phyloP scores from a whole-genome alignment of 192 early-diverging fungal genomes.

The Coemansia sp. region DNA sequence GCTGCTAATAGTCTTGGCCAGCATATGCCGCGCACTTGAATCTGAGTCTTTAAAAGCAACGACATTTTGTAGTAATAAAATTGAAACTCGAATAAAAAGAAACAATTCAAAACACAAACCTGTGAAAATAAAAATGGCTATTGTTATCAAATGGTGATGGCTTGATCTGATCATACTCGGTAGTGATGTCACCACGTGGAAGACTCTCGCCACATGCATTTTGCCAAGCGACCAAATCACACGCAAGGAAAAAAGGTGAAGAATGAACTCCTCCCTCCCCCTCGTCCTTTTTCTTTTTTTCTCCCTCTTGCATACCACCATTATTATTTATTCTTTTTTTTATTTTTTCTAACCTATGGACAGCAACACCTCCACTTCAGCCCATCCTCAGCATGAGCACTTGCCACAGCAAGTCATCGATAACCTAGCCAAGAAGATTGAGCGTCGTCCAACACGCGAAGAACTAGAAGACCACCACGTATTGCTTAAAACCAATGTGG shows the following conservation, averaged over 20 bases:
- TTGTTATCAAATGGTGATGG: neutral
- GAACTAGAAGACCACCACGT: constrained; percentile 65
- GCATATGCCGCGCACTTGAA: neutral
- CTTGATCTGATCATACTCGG: neutral
- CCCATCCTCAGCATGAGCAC: constrained; percentile 44
- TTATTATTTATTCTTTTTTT: neutral
- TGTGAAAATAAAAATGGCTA: constrained; percentile 21
- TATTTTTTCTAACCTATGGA: neutral
- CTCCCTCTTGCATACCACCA: neutral
- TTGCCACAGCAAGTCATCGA: constrained; percentile 56
- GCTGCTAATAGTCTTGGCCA: neutral
- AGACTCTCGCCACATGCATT: neutral
- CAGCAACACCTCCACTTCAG: constrained; percentile 47
- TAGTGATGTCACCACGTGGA: neutral
- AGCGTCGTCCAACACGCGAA: constrained; percentile 58
- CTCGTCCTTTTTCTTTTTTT: neutral
- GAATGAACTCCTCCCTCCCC: neutral
- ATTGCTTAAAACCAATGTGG: constrained; percentile 55
- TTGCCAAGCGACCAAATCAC: no score
- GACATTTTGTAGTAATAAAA: neutral
- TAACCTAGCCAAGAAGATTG: constrained; percentile 57
- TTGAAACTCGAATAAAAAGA: neutral
- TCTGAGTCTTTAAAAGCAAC: neutral
- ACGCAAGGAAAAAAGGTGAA: neutral
- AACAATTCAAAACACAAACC: neutral